Percentiles rank a stretch among this genome's conserved stretches.
These are phyloP conservation scores for Fusarium nurragi DNA, from an alignment of 2,329 filamentous ascomycete genomes.

Conservation along the genomic window DNA sequence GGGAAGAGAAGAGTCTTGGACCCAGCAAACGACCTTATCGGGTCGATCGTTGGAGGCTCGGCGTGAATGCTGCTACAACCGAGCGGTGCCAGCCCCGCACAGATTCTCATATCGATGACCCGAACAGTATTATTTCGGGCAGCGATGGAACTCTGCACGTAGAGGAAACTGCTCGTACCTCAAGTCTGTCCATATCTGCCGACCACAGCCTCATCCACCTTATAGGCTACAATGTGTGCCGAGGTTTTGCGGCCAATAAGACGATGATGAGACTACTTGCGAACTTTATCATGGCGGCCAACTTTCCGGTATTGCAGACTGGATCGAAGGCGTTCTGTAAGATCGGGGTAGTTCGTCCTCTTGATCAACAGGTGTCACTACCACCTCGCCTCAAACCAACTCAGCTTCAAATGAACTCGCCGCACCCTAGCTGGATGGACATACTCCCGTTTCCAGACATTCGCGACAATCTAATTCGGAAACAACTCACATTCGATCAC, in stretches of 20 bases:
- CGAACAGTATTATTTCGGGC: accelerated
- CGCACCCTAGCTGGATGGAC: constrained; percentile 29
- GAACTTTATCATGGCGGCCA: neutral
- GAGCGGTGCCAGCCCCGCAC: neutral
- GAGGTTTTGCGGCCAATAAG: constrained; percentile 25
- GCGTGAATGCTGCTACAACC: no score
- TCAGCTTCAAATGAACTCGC: constrained; percentile 29
- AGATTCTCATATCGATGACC: neutral
- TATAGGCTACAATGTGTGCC: constrained; percentile 23
- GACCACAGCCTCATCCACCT: constrained; percentile 27
- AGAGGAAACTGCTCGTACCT: accelerated
- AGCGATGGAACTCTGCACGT: no score
- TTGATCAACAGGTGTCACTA: neutral
- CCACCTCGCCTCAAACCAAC: constrained; percentile 22
- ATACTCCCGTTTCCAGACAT: constrained; percentile 23
- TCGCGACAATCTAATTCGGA: constrained; percentile 24
- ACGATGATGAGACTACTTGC: neutral
- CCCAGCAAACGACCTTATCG: constrained; percentile 6
- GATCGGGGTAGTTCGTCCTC: neutral
- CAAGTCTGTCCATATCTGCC: neutral
- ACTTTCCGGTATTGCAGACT: neutral
- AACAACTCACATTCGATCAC: constrained; percentile 21
- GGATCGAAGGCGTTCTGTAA: neutral
- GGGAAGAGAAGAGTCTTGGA: neutral
- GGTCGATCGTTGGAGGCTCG: constrained; percentile 25